Base-by-base conservation (phyloP, 345 rosid genomes). In the Bruguiera gymnorhiza region DNA sequence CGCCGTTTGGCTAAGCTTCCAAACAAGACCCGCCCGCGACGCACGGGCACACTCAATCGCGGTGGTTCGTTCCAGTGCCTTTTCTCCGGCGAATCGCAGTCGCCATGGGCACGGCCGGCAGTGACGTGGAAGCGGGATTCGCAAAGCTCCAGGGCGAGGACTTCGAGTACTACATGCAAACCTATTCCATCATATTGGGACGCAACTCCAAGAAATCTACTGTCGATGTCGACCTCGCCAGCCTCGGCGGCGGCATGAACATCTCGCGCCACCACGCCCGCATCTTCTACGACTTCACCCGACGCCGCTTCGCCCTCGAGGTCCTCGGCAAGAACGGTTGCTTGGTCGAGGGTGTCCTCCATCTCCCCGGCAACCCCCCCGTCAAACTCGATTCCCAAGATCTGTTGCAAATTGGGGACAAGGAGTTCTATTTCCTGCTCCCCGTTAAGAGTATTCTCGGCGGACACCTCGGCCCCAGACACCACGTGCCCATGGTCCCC, bases 241-340 rank as follows among this genome's bases (percentile, higher is more conserved):
- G 95, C 76, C 93, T 94, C 20, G 98, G 97, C 62, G 97, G 98
- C 19, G 98, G 96, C 37, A 94, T 94, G 97, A 94, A 91, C 86
- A 94, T 94, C 66, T 94, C 96, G 19, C 95, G 97, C 61, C 85
- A 91, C 75, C 96, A 94, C 58, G 95, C 98, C 19, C 92, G 98
- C 79, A 88, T 94, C 65, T 91, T 89, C 75, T 91, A 91, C 80
- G 96, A 94, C 74, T 94, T 94, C 83, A 77, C 98, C n/a, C 89
- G 97, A 66, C 97, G 97, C 26, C 97, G 96, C 20, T 94, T 94
- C 66, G 96, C 98, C 0, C 96, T 94, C 5, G 97, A 94, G 82
- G 98, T 94, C 51, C 88, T 94, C n/a, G 98, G 98, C 19, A 94
- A 94, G 78, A 94, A 94, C 66, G 98, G 98, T 20, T 94, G 98